Evolutionary conservation across 2,329 filamentous ascomycete species (phyloP).

Genomic region (Colletotrichum somersetense): DNA sequence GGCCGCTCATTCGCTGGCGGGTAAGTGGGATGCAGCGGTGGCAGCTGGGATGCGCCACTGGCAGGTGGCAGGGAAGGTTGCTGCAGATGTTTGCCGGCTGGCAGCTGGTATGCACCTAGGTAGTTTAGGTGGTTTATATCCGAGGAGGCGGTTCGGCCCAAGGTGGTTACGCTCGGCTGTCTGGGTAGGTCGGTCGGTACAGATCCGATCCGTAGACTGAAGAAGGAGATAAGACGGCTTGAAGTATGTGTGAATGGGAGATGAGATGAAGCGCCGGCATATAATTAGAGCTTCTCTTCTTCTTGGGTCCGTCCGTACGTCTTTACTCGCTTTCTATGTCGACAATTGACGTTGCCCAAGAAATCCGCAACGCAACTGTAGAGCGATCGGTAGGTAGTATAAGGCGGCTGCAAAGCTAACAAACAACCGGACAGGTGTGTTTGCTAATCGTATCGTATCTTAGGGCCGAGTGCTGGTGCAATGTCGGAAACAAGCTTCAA

Average conservation of each 20-base stretch:
- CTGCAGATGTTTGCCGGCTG: slow-evolving; percentile 29
- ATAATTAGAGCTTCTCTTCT: not conserved
- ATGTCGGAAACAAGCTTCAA: not conserved
- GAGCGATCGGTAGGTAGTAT: slow-evolving; percentile 1
- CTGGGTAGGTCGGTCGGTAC: too few relatives aligned
- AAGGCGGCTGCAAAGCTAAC: slow-evolving; percentile 32
- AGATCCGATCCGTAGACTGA: not conserved
- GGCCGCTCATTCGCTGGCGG: slow-evolving; percentile 33
- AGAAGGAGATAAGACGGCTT: slow-evolving; percentile 6
- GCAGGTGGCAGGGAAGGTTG: slow-evolving; percentile 3
- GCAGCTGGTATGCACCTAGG: not conserved
- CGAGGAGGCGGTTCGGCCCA: slow-evolving; percentile 37
- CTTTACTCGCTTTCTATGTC: not conserved
- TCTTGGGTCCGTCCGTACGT: not conserved
- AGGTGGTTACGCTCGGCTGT: slow-evolving; percentile 32
- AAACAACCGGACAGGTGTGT: not conserved
- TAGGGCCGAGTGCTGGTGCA: not conserved
- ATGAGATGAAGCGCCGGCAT: not conserved
- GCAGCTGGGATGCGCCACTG: slow-evolving; percentile 6
- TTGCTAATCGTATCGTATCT: too few relatives aligned
- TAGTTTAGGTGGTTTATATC: slow-evolving; percentile 7
- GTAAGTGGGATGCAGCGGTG: not conserved
- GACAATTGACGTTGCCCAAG: not conserved
- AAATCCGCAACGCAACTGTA: not conserved
- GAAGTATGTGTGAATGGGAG: not conserved